These are phyloP conservation scores for Coleophoma eucalyptorum DNA, from an alignment of 2,329 filamentous ascomycete species.

Conservation along the genomic window DNA sequence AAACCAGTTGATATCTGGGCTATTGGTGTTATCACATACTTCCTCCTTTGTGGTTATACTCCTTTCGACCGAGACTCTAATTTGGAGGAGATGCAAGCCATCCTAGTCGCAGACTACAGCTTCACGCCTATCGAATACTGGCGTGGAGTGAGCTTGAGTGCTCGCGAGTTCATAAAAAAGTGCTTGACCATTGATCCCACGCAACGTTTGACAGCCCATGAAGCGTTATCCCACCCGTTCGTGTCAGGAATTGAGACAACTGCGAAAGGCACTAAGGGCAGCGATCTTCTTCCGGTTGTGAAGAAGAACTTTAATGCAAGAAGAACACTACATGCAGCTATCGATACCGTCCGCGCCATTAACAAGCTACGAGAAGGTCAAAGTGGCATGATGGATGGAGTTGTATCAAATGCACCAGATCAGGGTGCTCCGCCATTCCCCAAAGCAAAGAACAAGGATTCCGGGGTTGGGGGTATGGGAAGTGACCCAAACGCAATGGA, in stretches of 20 bases:
- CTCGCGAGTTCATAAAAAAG: slow-evolving; percentile 87
- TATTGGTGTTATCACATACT: slow-evolving; percentile 97
- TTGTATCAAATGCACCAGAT: slow-evolving; percentile 44
- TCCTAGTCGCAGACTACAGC: slow-evolving; percentile 91
- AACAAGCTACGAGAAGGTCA: slow-evolving; percentile 67
- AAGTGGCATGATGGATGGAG: slow-evolving; percentile 57
- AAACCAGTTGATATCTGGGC: slow-evolving; percentile 99
- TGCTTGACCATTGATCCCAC: slow-evolving; percentile 89
- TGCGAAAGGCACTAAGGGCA: slow-evolving; percentile 28
- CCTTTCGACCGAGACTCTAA: slow-evolving; percentile 97
- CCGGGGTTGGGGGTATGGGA: slow-evolving; percentile 30
- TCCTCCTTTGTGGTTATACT: slow-evolving; percentile 95
- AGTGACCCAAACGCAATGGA: slow-evolving; percentile 17
- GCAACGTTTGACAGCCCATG: slow-evolving; percentile 87
- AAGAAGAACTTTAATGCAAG: slow-evolving; percentile 74
- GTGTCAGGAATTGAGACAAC: too few relatives aligned
- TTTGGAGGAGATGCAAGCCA: slow-evolving; percentile 99
- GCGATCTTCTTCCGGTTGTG: slow-evolving; percentile 64
- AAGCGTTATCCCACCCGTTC: slow-evolving; percentile 57
- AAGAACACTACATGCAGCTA: slow-evolving; percentile 64
- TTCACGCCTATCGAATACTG: slow-evolving; percentile 96
- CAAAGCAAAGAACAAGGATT: slow-evolving; percentile 37
- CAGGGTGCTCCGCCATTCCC: slow-evolving; percentile 31
- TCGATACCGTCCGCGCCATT: slow-evolving; percentile 67
- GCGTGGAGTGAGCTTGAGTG: slow-evolving; percentile 82